Conservation (phyloP, 495 filamentous ascomycete genomes). For the Cryomyces antarcticus region DNA sequence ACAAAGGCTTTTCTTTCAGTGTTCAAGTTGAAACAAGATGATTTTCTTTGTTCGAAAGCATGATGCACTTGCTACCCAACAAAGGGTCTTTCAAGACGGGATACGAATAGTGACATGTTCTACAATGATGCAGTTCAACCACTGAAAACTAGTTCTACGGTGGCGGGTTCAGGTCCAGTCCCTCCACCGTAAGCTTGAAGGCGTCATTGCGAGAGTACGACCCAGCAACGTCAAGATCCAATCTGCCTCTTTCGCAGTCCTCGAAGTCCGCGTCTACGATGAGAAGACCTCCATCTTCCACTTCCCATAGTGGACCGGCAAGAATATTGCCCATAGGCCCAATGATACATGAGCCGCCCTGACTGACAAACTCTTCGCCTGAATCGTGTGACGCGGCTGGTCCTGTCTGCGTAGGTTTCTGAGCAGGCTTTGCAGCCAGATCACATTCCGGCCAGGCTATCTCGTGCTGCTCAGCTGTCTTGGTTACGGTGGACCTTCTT, state of each 20-base stretch:
- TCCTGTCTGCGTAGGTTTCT: neutral
- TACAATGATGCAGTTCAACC: neutral
- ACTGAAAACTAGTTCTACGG: slow-evolving; percentile 20
- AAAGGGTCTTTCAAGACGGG: too few species aligned
- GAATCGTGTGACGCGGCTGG: neutral
- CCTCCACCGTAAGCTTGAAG: slow-evolving; percentile 59
- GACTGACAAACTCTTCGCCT: slow-evolving; percentile 32
- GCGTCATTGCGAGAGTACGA: slow-evolving; percentile 68
- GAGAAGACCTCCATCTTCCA: slow-evolving; percentile 36
- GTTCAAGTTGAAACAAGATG: too few species aligned
- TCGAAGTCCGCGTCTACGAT: slow-evolving; percentile 36
- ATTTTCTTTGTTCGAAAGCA: too few species aligned
- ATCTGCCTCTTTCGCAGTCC: slow-evolving; percentile 38
- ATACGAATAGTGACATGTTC: neutral
- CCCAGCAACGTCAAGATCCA: slow-evolving; percentile 54
- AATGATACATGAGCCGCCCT: slow-evolving; percentile 69
- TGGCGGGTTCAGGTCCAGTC: slow-evolving; percentile 53
- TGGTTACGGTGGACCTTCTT: neutral
- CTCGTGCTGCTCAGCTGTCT: slow-evolving; percentile 1
- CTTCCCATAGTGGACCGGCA: slow-evolving; percentile 67
- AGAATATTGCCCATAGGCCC: slow-evolving; percentile 60
- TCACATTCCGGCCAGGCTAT: neutral
- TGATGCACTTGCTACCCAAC: too few species aligned
- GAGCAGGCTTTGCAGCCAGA: neutral
- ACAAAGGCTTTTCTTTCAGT: too few species aligned